A percentile compares a stretch with the other conserved stretches of the same genome.
Evolutionary conservation across 2,329 filamentous ascomycete genomes (phyloP).

Genomic region (Apiospora rasikravindrae): DNA sequence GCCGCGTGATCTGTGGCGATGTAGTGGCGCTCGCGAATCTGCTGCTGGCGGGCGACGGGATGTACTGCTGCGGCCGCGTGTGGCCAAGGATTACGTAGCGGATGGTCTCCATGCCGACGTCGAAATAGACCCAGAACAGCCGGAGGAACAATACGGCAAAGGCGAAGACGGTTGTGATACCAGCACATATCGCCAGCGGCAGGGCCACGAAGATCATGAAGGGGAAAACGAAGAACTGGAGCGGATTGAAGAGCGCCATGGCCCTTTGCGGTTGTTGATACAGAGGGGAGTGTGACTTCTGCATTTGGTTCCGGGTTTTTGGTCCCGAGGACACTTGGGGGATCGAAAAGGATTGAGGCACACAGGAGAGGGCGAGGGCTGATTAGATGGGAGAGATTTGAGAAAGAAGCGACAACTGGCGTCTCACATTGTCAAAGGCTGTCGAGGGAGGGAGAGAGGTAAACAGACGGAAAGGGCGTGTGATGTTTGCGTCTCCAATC

Average conservation of each 20-base stretch:
- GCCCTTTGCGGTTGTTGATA: constrained; percentile 24
- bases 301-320: not conserved
- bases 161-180: constrained; percentile 66
- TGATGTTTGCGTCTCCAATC: not conserved
- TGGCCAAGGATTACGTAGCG: constrained; percentile 58
- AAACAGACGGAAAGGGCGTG: not conserved
- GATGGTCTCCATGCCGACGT: constrained; percentile 63
- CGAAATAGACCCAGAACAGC: constrained; percentile 66
- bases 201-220: constrained; percentile 66
- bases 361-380: not conserved
- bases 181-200: constrained; percentile 67
- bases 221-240: constrained; percentile 64
- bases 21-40: constrained; percentile 23
- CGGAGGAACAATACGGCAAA: constrained; percentile 66
- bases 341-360: not conserved
- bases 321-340: not conserved
- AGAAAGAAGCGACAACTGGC: constrained; percentile 1
- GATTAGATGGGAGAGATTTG: not conserved
- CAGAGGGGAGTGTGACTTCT: not conserved
- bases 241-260: constrained; percentile 60
- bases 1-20: constrained; percentile 24
- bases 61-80: constrained; percentile 37
- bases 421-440: constrained; percentile 12
- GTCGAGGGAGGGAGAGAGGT: not conserved
- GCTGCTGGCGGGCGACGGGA: constrained; percentile 31